Conservation (phyloP, 1,284 basidiomycete genomes). For the Veloboletus limbatus region DNA sequence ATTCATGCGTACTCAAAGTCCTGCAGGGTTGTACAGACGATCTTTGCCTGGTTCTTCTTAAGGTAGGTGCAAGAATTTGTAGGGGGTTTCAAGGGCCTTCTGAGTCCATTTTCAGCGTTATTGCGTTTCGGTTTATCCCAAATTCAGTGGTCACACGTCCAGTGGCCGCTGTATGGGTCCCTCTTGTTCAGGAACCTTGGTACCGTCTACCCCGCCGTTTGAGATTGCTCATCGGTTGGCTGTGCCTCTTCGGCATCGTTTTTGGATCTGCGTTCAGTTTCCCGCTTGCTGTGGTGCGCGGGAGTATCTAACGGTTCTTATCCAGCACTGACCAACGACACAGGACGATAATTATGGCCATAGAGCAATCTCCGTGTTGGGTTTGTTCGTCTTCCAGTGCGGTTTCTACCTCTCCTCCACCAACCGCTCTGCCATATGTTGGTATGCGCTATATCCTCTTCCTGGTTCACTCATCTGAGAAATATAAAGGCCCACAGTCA, state of each 20-base stretch:
- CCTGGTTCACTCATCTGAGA: constrained; percentile 5
- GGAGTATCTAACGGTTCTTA: not conserved
- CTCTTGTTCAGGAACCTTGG: constrained; percentile 65
- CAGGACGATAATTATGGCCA: constrained; percentile 71
- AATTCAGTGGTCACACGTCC: constrained; percentile 64
- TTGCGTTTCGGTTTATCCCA: constrained; percentile 78
- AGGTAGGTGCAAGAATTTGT: constrained; percentile 40
- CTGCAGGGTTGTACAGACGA: constrained; percentile 67
- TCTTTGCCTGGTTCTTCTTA: constrained; percentile 80
- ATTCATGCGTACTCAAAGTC: constrained; percentile 13
- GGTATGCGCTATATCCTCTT: constrained; percentile 39
- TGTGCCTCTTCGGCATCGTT: constrained; percentile 68
- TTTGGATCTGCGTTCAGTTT: constrained; percentile 85
- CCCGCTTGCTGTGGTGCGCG: constrained; percentile 52
- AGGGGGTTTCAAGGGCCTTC: not conserved
- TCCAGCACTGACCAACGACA: constrained; percentile 8
- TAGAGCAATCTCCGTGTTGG: constrained; percentile 78
- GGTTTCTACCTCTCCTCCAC: constrained; percentile 65
- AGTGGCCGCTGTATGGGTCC: constrained; percentile 62
- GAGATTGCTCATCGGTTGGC: constrained; percentile 67
- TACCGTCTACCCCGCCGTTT: constrained; percentile 57
- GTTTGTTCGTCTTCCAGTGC: constrained; percentile 73
- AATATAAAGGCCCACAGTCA: constrained; percentile 66
- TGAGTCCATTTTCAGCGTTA: constrained; percentile 47
- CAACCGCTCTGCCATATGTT: constrained; percentile 61